Percentiles rank a stretch among this genome's conserved stretches.
phyloP scores from a whole-genome alignment of 805 yeast species.

The Saturnispora sekii region DNA sequence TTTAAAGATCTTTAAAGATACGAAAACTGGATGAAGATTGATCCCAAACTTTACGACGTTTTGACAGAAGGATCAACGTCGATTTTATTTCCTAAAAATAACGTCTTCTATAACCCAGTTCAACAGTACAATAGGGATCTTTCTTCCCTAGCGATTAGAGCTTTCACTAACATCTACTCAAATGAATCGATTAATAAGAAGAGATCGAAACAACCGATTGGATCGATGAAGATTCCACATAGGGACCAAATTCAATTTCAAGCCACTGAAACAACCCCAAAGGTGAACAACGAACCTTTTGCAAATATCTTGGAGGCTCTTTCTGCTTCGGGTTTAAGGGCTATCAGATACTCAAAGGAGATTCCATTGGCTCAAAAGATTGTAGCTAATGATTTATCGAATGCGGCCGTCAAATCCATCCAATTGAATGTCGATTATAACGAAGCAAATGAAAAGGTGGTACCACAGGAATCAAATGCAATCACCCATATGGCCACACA shows the following conservation, averaged over 20 bases:
- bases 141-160: constrained; percentile 73
- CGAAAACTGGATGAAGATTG: constrained; percentile 10
- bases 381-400: constrained; percentile 82
- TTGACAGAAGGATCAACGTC: constrained; percentile 75
- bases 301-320: constrained; percentile 79
- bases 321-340: constrained; percentile 91
- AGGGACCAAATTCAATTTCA: constrained; percentile 12
- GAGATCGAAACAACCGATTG: constrained; percentile 18
- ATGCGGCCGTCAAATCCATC: constrained; percentile 79
- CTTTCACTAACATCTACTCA: constrained; percentile 65
- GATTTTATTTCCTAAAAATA: constrained; percentile 71
- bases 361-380: constrained; percentile 65
- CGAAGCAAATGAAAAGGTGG: constrained; percentile 44
- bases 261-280: constrained; percentile 12
- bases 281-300: constrained; percentile 28
- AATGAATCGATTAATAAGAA: constrained; percentile 26
- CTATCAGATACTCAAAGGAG: constrained; percentile 88
- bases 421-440: constrained; percentile 62
- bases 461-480: constrained; percentile 82
- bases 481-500: constrained; percentile 61
- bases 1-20: neutral
- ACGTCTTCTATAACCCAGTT: constrained; percentile 91
- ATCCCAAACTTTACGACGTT: constrained; percentile 21
- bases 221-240: constrained; percentile 12
- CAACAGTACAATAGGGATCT: constrained; percentile 95